Evolutionary conservation across 2,329 filamentous ascomycete species (phyloP).

Genomic region (Aspergillus terreus): DNA sequence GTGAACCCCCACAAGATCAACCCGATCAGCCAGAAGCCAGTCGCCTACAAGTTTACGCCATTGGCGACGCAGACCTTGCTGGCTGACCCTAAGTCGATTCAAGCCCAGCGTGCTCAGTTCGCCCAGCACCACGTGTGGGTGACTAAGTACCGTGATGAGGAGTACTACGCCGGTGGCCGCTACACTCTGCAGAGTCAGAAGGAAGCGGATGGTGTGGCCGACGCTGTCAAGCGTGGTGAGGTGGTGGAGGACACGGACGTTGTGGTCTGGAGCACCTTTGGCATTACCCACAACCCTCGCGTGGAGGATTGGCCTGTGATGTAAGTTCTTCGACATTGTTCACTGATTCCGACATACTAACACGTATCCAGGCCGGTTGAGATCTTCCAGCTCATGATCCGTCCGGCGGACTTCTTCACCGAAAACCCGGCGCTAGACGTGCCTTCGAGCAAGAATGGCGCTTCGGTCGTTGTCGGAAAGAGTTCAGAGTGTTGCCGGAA

Average conservation of each 20-base stretch:
- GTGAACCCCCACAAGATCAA: slow-evolving; percentile 52
- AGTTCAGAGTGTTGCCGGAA: slow-evolving; percentile 28
- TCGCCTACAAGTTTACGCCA: slow-evolving; percentile 55
- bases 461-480: slow-evolving; percentile 27
- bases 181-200: slow-evolving; percentile 52
- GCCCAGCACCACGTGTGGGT: slow-evolving; percentile 55
- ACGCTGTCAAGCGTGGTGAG: slow-evolving; percentile 30
- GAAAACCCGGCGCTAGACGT: slow-evolving; percentile 54
- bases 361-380: slow-evolving; percentile 29
- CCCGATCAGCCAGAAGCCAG: slow-evolving; percentile 49
- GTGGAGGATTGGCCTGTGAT: slow-evolving; percentile 46
- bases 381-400: slow-evolving; percentile 40
- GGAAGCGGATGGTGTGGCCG: slow-evolving; percentile 33
- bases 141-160: slow-evolving; percentile 49
- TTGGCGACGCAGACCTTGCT: slow-evolving; percentile 57
- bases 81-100: slow-evolving; percentile 51
- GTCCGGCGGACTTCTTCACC: slow-evolving; percentile 53
- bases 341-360: slow-evolving; percentile 7
- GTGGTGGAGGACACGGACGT: slow-evolving; percentile 39
- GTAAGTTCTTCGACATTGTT: slow-evolving; percentile 17
- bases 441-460: slow-evolving; percentile 38
- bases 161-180: slow-evolving; percentile 52
- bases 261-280: slow-evolving; percentile 44
- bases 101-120: slow-evolving; percentile 52
- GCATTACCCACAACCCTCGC: slow-evolving; percentile 44